These are phyloP conservation scores for Morella rubra DNA, from an alignment of 306 rosid species.

Conservation along the genomic window DNA sequence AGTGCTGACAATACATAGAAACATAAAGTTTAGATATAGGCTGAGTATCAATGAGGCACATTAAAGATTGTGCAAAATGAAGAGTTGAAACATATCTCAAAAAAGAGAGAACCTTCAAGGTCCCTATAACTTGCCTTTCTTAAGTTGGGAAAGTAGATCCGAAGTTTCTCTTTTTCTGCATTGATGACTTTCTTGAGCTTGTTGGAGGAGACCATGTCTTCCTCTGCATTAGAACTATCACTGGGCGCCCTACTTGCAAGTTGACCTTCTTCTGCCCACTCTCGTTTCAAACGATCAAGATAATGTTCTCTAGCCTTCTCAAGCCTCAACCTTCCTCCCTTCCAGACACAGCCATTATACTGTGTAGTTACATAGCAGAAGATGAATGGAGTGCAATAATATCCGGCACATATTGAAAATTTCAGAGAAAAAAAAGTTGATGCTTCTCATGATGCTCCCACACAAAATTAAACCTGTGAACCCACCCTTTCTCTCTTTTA, in stretches of 20 bases:
- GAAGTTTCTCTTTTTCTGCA: conserved; percentile 40
- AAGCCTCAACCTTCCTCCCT: conserved; percentile 78
- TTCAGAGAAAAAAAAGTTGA: neutral
- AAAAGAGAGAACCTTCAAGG: neutral
- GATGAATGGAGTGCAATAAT: neutral
- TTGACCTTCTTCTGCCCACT: conserved; percentile 59
- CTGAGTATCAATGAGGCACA: neutral
- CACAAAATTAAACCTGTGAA: neutral
- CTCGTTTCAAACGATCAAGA: conserved; percentile 54
- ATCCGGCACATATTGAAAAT: neutral
- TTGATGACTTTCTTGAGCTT: conserved; percentile 16
- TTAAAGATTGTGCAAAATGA: neutral
- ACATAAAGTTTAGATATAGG: neutral
- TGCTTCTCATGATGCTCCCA: neutral
- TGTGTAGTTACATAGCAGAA: conserved; percentile 24
- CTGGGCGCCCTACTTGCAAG: conserved; percentile 4
- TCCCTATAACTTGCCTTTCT: conserved; percentile 44
- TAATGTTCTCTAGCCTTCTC: conserved; percentile 87
- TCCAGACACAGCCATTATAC: conserved; percentile 97
- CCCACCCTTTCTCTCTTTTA: neutral
- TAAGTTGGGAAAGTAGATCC: conserved; percentile 66
- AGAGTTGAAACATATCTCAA: neutral
- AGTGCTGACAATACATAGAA: neutral
- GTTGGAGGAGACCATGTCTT: conserved; percentile 22
- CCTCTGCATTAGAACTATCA: conserved; percentile 1